These are phyloP conservation scores for Metarhizium anisopliae DNA, from an alignment of 2,329 filamentous ascomycete genomes.

Conservation along the genomic window DNA sequence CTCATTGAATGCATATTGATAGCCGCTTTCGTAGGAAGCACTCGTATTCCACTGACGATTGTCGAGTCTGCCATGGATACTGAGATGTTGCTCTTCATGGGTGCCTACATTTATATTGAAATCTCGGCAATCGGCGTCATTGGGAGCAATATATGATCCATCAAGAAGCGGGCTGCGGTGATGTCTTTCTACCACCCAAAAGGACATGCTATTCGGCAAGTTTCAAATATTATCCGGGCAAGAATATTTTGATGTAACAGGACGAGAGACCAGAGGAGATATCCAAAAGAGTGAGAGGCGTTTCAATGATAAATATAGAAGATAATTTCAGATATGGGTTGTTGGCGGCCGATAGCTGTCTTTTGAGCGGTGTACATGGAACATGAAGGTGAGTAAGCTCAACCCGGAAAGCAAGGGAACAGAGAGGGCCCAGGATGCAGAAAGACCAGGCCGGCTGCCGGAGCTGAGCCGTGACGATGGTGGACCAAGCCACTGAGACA, in stretches of 20 bases:
- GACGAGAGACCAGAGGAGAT: background rate
- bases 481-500: background rate
- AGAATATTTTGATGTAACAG: background rate
- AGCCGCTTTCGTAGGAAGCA: background rate
- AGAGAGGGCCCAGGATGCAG: background rate
- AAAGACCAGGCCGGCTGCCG: background rate
- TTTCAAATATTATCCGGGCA: background rate
- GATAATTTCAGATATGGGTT: background rate
- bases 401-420: background rate
- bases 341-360: background rate
- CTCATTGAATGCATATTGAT: background rate
- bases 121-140: conserved; percentile 1
- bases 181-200: conserved; percentile 27
- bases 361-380: conserved; percentile 1
- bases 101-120: background rate
- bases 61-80: background rate
- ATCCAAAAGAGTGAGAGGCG: background rate
- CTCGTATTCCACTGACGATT: background rate
- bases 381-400: background rate
- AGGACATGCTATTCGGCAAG: conserved; percentile 23
- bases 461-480: background rate
- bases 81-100: background rate
- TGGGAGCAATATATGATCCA: background rate
- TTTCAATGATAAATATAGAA: background rate
- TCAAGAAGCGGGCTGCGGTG: conserved; percentile 15